Base-by-base conservation (phyloP, 768 basidiomycete species). In the Hygrophorus russula region DNA sequence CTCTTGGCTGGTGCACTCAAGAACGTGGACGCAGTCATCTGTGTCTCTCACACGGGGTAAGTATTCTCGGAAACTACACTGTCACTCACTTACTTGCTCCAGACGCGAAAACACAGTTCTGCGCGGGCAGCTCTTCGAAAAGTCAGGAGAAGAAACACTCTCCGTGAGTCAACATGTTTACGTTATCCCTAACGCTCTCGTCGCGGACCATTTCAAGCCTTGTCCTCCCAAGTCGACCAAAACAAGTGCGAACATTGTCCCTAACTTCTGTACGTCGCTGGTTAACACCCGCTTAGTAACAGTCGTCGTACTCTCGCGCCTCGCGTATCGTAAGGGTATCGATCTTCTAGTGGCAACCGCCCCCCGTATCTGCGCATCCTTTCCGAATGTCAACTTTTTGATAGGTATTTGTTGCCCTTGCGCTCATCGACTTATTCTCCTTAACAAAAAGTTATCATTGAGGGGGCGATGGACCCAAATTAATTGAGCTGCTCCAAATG, bases 51-150 rank as follows among this genome's bases (percentile, higher is more conserved):
- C 62, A 97, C 93, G 0, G 91, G 94, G 94, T 90, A 56, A 42
- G 78, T 56, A 15, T 7, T 28, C 20, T 7, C 19, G 13, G 15
- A 9, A 20, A 19, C 20, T 19, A 13, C 6, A 15, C 11, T 7
- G 7, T 42, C 15, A 19, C 5, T 34, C 14, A 17, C 18, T 30
- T 19, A n/a, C n/a, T 5, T 24, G n/a, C 34, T 34, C 14, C 53
- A 97, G 94, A 18, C 89, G 93, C n/a, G 96, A 98, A 64, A 99
- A 98, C 49, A 98, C 93, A 0, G 88, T 93, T 2, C 71, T 99
- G 1, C 73, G 96, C 4, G 90, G 86, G 1, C 72, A 84, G 35
- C 64, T 96, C 2, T 83, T 82, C 37, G 77, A 81, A 48, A 61
- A 59, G 36, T 62, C 60, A 42, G 62, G 69, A 33, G 61, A 66